Evolutionary conservation across 2,329 filamentous ascomycete species (phyloP).

Genomic region (Talaromyces sp.): DNA sequence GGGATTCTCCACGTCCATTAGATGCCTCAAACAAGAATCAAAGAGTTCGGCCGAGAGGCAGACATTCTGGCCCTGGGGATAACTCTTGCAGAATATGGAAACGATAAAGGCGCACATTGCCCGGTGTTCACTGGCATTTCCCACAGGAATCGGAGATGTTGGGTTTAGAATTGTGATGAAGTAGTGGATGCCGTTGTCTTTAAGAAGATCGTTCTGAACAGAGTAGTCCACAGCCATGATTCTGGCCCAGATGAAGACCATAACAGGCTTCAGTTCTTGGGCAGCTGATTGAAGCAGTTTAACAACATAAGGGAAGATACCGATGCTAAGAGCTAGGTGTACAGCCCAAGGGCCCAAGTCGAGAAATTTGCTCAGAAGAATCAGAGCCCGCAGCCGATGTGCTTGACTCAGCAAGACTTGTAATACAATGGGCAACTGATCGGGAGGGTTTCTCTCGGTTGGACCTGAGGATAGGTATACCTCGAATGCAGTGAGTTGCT

Average conservation of each 20-base stretch:
- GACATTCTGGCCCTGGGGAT: slow-evolving; percentile 84
- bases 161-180: slow-evolving; percentile 91
- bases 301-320: slow-evolving; percentile 97
- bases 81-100: slow-evolving; percentile 93
- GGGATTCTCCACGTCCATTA: slow-evolving; percentile 80
- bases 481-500: slow-evolving; percentile 94
- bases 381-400: slow-evolving; percentile 82
- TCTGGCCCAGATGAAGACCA: slow-evolving; percentile 99
- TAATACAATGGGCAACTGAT: slow-evolving; percentile 91
- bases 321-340: slow-evolving; percentile 94
- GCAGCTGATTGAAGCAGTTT: slow-evolving; percentile 94
- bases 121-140: slow-evolving; percentile 87
- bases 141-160: slow-evolving; percentile 72
- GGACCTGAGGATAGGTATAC: slow-evolving; percentile 84
- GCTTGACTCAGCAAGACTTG: slow-evolving; percentile 95
- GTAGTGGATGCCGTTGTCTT: slow-evolving; percentile 95
- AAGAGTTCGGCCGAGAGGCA: slow-evolving; percentile 89
- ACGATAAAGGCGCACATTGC: slow-evolving; percentile 99
- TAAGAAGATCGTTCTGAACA: slow-evolving; percentile 88
- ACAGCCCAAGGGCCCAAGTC: slow-evolving; percentile 97
- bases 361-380: slow-evolving; percentile 85
- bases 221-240: slow-evolving; percentile 92
- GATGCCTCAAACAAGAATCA: slow-evolving; percentile 75
- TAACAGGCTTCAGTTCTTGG: slow-evolving; percentile 89
- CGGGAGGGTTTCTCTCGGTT: slow-evolving; percentile 77